A percentile compares a stretch with the other conserved stretches of the same genome.
phyloP scores from a whole-genome alignment of 179 eudicot genomes.

The Dionaea muscipula region DNA sequence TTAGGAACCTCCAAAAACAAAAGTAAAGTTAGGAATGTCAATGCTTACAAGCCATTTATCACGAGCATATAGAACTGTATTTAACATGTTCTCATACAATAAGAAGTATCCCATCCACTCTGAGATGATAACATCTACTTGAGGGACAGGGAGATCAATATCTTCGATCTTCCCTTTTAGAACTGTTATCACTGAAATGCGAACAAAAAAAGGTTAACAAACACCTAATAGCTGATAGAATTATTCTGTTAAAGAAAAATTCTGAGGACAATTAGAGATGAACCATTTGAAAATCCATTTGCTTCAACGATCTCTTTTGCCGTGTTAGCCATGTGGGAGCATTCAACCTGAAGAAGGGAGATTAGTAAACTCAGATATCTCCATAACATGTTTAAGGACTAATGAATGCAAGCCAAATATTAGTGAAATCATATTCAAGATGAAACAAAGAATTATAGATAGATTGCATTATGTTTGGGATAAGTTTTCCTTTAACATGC shows the following conservation, averaged over 20 bases:
- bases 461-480: too few relatives aligned
- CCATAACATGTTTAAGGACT: background rate
- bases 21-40: background rate
- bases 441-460: too few relatives aligned
- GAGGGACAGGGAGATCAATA: conserved; percentile 74
- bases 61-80: conserved; percentile 92
- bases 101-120: conserved; percentile 99
- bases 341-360: conserved; percentile 56
- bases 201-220: conserved; percentile 12
- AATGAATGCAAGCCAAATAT: background rate
- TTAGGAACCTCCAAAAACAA: too few relatives aligned
- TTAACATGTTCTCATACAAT: conserved; percentile 82
- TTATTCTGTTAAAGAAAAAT: background rate
- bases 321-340: conserved; percentile 94
- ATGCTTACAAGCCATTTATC: conserved; percentile 91
- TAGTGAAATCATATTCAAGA: background rate
- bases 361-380: background rate
- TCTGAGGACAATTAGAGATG: conserved; percentile 10
- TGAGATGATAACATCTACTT: conserved; percentile 87
- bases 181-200: conserved; percentile 74
- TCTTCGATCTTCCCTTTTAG: conserved; percentile 92
- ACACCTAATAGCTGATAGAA: background rate
- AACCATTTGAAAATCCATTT: conserved; percentile 74
- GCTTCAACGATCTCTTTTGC: conserved; percentile 74
- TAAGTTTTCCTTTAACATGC: too few relatives aligned